Base-by-base conservation (phyloP, 805 yeast genomes). In the Hanseniaspora vineae region DNA sequence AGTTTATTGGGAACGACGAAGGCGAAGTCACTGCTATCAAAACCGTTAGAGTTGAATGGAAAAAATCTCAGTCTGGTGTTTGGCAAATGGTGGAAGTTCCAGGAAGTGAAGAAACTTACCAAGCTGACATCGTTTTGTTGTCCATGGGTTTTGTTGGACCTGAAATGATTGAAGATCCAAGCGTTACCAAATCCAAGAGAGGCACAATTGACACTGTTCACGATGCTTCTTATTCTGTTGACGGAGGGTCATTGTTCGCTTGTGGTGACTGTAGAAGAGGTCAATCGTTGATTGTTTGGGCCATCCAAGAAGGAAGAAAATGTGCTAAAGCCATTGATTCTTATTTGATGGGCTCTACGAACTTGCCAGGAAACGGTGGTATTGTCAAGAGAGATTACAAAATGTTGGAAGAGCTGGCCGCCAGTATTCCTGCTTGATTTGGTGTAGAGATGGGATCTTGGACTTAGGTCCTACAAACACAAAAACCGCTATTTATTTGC, bases 201-300 rank as follows among this genome's bases (percentile, higher is more conserved):
- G 97, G 97, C 49, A 89, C 92, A 42, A 78, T 90, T 58, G 67
- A 66, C 52, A 77, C 82, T 9, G 51, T 60, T 35, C 56, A 61
- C 43, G 69, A 76, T 42, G 78, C 90, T 14, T 65, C 74, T 35
- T 90, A 90, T 75, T 73, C 76, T 51, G 88, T 86, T 49, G 66
- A 67, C 33, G 68, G 69, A 12, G 83, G 73, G 50, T 88, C 87
- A 57, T 60, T 88, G 51, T 90, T 89, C 61, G 86, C 96, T 44
- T 97, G 97, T 45, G 98, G 98, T 69, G 98, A 90, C 67, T 92
- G 97, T 71, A 84, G 98, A 74, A 81, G 97, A 70, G 98, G 98
- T 31, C 98, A 90, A 72, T 86, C 96, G 2, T 77, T 90, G 66
- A 90, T 90, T 65, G 98, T 90, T 48, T 92, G 97, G 97, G 98